These are phyloP conservation scores for Panaeolus cyanescens DNA, from an alignment of 768 basidiomycete genomes.

Conservation along the genomic window DNA sequence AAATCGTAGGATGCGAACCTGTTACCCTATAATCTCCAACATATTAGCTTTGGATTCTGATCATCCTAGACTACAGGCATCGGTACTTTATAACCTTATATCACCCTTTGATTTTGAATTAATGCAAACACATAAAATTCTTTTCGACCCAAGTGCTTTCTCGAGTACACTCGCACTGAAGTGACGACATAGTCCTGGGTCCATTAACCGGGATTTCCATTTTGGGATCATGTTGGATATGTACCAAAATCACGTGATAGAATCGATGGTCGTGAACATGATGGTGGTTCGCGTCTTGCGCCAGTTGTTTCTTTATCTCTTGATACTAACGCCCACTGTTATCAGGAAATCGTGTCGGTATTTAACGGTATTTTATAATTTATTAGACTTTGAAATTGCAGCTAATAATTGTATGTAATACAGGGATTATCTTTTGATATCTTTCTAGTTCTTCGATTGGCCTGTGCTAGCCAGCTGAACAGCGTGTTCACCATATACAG, in stretches of 20 bases:
- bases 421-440: background rate
- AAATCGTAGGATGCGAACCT: no score
- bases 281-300: background rate
- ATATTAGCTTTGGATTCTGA: no score
- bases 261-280: slow-evolving; percentile 1
- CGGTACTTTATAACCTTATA: no score
- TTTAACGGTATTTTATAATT: background rate
- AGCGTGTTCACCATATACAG: background rate
- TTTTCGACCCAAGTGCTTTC: no score
- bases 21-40: no score
- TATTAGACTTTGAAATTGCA: background rate
- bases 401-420: background rate
- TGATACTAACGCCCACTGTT: background rate
- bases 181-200: background rate
- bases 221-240: background rate
- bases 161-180: background rate
- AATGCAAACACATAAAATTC: no score
- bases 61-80: no score
- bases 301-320: background rate
- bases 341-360: background rate
- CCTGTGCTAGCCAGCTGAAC: background rate
- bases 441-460: background rate
- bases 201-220: background rate
- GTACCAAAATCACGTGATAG: background rate
- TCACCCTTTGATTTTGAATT: no score